Evolutionary conservation across 2,329 filamentous ascomycete species (phyloP), one percentile per base, ranked within the genome.

Genomic region (Metarhizium album): DNA sequence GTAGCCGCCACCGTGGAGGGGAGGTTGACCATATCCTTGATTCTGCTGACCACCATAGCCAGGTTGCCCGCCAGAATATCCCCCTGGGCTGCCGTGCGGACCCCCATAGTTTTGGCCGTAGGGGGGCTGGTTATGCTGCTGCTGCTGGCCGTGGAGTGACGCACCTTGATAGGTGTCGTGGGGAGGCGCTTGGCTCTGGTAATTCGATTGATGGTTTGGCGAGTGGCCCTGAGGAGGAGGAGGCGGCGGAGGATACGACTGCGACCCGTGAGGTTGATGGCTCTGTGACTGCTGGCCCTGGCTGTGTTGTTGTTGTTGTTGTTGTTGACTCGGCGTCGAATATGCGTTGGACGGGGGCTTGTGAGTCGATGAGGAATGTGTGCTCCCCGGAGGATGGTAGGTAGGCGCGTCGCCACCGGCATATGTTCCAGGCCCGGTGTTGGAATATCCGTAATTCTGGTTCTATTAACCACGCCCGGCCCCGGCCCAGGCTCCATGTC

Each of bases 381-480:
- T 50, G 27, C 58, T 60, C 16, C 64, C 61, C 11, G 65, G 60
- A 9, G 69, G 67, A 18, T 70, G 62, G 53, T 70, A 70, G 4
- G 66, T 69, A 13, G 84, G 84, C 38, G 82, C 79, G 51, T 78
- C 72, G 50, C 82, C 72, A 52, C 81, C 83, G 53, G 70, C 75
- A 63, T 86, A 87, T 37, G 73, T 72, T 43, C 74, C 64, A 42
- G 75, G 70, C 42, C 74, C 75, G 3, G 72, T 64, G 58, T 77
- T 77, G 22, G 79, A 80, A 64, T 85, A 85, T 31, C 82, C 83
- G 61, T 78, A 87, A 60, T 75, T 78, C 55, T 80, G 74, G 53
- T 70, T 69, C 70, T 77, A 55, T 27, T 31, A 14, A 4, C 8
- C 33, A n/a, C n/a, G n/a, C n/a, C n/a, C n/a, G n/a, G n/a, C 33